Evolutionary conservation across 441 rosid genomes (phyloP), one percentile per base, ranked within the genome.

Genomic region (Lepidium campestre): DNA sequence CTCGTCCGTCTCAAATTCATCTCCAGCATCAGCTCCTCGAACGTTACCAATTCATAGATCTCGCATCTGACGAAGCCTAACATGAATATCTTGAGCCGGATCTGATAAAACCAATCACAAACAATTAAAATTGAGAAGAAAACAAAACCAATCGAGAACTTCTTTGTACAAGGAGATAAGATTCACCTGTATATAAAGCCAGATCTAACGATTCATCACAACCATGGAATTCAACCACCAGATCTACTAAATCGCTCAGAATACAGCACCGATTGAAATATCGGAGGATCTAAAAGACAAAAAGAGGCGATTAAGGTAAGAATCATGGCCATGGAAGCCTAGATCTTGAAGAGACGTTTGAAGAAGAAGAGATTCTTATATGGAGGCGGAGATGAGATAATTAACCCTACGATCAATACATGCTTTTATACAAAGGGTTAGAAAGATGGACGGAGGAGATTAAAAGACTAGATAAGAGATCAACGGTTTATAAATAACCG

Each of bases 361-460:
- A n/a, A n/a, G n/a, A n/a, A n/a, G n/a, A n/a, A n/a, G n/a, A n/a
- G n/a, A n/a, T n/a, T n/a, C n/a, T n/a, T n/a, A n/a, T n/a, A 13
- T 2, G 46, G 67, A 45, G 50, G 49, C 58, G 37, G 8, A 1
- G 12, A 37, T 25, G n/a, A 10, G 32, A 14, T 5, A 44, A 29
- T 44, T 3, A 44, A 14, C 50, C 15, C 20, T 18, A 41, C 1
- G 0, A 4, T 1, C 52, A 3, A 19, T 1, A 1, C 45, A 0
- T 53, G 5, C 0, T 31, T 67, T 27, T 74, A 74, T 67, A 65
- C 23, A 11, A 8, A 29, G 45, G 57, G 15, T 20, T 35, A 2
- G 37, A 40, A 13, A 2, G 6, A 46, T 67, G 15, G 23, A 67
- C 77, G 73, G 65, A 46, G 6, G 0, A 15, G 73, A 74, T 67